These are phyloP conservation scores for Prunus persica DNA, from an alignment of 306 rosid genomes.

Conservation along the genomic window DNA sequence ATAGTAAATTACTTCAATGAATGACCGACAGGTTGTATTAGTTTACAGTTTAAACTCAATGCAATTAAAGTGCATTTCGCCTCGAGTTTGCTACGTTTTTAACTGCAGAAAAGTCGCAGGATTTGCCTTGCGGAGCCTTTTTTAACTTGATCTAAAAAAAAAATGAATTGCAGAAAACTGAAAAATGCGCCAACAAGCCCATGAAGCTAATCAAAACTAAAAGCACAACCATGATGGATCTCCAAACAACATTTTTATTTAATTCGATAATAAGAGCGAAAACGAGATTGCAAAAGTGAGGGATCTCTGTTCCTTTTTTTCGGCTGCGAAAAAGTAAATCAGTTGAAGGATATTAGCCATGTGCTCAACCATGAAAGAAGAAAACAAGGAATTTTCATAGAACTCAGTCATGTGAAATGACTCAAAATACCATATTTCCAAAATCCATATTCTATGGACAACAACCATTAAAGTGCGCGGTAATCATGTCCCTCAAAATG, in stretches of 20 bases:
- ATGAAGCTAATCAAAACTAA: background rate
- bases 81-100: no score
- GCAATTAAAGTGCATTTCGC: no score
- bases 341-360: background rate
- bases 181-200: background rate
- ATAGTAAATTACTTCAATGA: background rate
- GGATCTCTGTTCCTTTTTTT: background rate
- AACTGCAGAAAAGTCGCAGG: no score
- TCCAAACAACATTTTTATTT: no score
- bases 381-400: background rate
- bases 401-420: background rate
- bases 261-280: background rate
- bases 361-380: background rate
- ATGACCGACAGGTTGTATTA: background rate
- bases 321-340: background rate
- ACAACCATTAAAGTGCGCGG: no score
- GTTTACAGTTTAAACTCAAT: no score
- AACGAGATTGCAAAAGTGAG: background rate
- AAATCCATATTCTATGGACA: background rate
- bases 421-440: background rate
- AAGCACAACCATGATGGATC: background rate
- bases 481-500: background rate
- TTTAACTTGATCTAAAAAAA: no score
- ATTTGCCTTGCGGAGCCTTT: no score
- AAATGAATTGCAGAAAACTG: background rate